Percentiles rank a stretch among this genome's conserved stretches.
Conservation (phyloP, 768 basidiomycete species). For the Fomitopsis serialis region DNA sequence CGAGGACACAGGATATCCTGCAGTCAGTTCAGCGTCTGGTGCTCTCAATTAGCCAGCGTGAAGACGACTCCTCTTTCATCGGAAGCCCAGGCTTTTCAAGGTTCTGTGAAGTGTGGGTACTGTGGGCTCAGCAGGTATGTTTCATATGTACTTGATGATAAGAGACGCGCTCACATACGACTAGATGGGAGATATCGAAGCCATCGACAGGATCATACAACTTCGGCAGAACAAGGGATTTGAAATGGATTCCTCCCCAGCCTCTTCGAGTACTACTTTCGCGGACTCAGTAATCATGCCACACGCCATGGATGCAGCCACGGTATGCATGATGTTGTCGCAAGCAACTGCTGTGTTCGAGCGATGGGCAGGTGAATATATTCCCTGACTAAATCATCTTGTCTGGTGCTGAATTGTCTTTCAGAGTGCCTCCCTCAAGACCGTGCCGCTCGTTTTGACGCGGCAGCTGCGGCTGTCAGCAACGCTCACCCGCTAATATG, state of each 20-base stretch:
- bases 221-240: conserved; percentile 27
- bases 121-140: conserved; percentile 59
- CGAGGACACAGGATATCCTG: conserved; percentile 26
- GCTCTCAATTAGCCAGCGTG: conserved; percentile 26
- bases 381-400: background rate
- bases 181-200: conserved; percentile 17
- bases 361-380: conserved; percentile 18
- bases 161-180: background rate
- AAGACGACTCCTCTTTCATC: conserved; percentile 35
- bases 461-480: conserved; percentile 2
- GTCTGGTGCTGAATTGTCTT: background rate
- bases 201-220: conserved; percentile 41
- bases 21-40: conserved; percentile 40
- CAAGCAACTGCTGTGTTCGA: conserved; percentile 40
- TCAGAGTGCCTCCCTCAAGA: conserved; percentile 6
- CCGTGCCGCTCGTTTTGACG: conserved; percentile 2
- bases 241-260: background rate
- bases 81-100: conserved; percentile 48
- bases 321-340: conserved; percentile 36
- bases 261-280: conserved; percentile 1
- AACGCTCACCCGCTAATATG: background rate
- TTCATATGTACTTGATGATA: conserved; percentile 24
- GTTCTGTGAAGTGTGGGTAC: conserved; percentile 71
- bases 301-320: conserved; percentile 4
- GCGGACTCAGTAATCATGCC: background rate